These are phyloP conservation scores for Fusarium piperis DNA, from an alignment of 2,329 filamentous ascomycete genomes.

Conservation along the genomic window DNA sequence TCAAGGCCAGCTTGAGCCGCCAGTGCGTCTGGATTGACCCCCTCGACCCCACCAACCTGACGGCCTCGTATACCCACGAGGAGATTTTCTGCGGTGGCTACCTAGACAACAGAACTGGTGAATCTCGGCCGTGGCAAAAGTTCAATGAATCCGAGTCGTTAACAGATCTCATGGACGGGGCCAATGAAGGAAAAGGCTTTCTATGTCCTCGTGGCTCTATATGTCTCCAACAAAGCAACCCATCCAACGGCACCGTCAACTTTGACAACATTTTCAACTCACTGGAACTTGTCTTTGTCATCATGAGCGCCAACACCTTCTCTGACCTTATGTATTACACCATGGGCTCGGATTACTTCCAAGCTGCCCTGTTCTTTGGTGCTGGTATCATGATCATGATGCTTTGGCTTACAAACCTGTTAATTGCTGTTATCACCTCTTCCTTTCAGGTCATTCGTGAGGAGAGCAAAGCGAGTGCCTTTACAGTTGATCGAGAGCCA, in stretches of 20 bases:
- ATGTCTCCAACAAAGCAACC: slow-evolving; percentile 82
- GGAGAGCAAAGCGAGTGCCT: slow-evolving; percentile 93
- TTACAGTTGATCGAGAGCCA: slow-evolving; percentile 76
- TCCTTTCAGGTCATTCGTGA: slow-evolving; percentile 98
- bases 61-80: slow-evolving; percentile 67
- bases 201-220: slow-evolving; percentile 85
- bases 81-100: slow-evolving; percentile 90
- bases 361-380: slow-evolving; percentile 81
- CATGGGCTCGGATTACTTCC: slow-evolving; percentile 89
- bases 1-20: slow-evolving; percentile 83
- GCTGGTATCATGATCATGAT: slow-evolving; percentile 88
- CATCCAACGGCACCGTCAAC: slow-evolving; percentile 85
- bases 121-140: slow-evolving; percentile 72
- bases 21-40: slow-evolving; percentile 83
- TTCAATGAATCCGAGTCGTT: slow-evolving; percentile 52
- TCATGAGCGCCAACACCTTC: slow-evolving; percentile 99
- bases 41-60: slow-evolving; percentile 61
- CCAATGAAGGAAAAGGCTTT: slow-evolving; percentile 78
- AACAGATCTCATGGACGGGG: slow-evolving; percentile 60
- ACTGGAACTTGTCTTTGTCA: slow-evolving; percentile 92
- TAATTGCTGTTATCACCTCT: slow-evolving; percentile 96
- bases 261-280: slow-evolving; percentile 97
- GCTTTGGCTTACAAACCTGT: slow-evolving; percentile 93
- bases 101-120: slow-evolving; percentile 68
- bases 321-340: slow-evolving; percentile 94